Conservation (phyloP, 768 basidiomycete species). For the Guyanaporus albipodus region DNA sequence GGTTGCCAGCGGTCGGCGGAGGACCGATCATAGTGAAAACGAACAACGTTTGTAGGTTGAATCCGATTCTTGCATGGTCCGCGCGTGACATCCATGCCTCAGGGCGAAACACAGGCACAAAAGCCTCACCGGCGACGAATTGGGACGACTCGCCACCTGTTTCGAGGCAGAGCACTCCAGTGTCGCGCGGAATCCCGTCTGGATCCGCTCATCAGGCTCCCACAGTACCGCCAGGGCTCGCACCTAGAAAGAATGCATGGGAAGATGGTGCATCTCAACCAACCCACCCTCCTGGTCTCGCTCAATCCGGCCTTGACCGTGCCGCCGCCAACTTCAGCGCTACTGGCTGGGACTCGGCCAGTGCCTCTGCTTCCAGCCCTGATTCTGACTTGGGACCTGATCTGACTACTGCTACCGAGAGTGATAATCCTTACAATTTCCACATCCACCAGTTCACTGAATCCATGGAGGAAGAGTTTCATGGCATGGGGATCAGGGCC, state of each 20-base stretch:
- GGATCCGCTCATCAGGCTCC: slow-evolving; percentile 3
- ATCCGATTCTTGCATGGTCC: too few relatives aligned
- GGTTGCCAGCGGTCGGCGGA: slow-evolving; percentile 27
- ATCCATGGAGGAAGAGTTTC: slow-evolving; percentile 29
- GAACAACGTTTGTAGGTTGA: slow-evolving; percentile 27
- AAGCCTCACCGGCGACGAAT: slow-evolving; percentile 1
- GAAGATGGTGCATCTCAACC: slow-evolving; percentile 7
- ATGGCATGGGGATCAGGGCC: slow-evolving; percentile 20
- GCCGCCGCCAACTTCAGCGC: slow-evolving; percentile 6
- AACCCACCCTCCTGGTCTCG: slow-evolving; percentile 12
- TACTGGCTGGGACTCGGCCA: slow-evolving; percentile 22
- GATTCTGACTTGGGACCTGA: slow-evolving; percentile 27
- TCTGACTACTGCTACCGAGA: slow-evolving; percentile 18
- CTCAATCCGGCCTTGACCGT: slow-evolving; percentile 6
- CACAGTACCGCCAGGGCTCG: slow-evolving; percentile 10
- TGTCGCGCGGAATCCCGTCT: slow-evolving; percentile 1
- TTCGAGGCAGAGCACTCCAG: slow-evolving; percentile 19
- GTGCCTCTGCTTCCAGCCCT: slow-evolving; percentile 24
- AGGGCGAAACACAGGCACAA: slow-evolving; percentile 17
- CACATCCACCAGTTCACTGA: slow-evolving; percentile 25
- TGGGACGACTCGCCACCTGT: slow-evolving; percentile 20
- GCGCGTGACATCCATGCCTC: background rate
- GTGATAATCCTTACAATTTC: slow-evolving; percentile 22
- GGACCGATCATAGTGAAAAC: slow-evolving; percentile 26
- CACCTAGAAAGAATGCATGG: slow-evolving; percentile 10